Percentiles rank a stretch among this genome's conserved stretches.
Evolutionary conservation across 2,329 filamentous ascomycete genomes (phyloP).

Genomic region (Verticillium klebahnii): DNA sequence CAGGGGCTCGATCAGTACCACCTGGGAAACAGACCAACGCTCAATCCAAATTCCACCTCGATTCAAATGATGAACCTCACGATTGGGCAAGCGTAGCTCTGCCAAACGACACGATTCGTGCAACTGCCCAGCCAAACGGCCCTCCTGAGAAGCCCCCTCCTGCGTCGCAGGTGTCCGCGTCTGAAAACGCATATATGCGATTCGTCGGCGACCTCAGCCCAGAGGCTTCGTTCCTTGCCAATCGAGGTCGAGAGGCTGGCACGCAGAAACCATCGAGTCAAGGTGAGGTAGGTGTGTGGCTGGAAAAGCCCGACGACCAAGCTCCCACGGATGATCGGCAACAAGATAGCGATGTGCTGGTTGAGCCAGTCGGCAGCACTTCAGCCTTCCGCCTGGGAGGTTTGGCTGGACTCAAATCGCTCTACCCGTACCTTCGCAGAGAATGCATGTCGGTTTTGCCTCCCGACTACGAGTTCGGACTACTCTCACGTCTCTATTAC

Average conservation of each 20-base stretch:
- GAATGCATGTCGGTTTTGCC: constrained; percentile 12
- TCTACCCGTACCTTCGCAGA: constrained; percentile 11
- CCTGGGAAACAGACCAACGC: too few relatives aligned
- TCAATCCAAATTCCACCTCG: not conserved
- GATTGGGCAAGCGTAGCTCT: not conserved
- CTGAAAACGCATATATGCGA: constrained; percentile 14
- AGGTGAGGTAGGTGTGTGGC: constrained; percentile 13
- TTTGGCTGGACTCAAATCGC: not conserved
- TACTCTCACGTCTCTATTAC: constrained; percentile 12
- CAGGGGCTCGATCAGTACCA: not conserved
- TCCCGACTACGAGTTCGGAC: constrained; percentile 8
- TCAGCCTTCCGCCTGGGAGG: constrained; percentile 6
- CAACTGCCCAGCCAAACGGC: too few relatives aligned
- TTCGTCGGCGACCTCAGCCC: constrained; percentile 19
- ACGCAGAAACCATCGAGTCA: constrained; percentile 9
- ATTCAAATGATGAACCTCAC: not conserved
- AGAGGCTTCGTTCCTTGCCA: constrained; percentile 17
- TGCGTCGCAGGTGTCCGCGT: not conserved
- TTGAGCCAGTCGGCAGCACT: constrained; percentile 6
- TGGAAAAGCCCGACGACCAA: constrained; percentile 8
- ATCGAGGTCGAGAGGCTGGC: constrained; percentile 4
- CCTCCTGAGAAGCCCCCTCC: not conserved
- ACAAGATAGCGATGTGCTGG: not conserved
- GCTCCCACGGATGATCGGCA: not conserved
- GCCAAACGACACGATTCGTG: not conserved